Conservation (phyloP, 257 asterid genomes). For the Echites panduratus region DNA sequence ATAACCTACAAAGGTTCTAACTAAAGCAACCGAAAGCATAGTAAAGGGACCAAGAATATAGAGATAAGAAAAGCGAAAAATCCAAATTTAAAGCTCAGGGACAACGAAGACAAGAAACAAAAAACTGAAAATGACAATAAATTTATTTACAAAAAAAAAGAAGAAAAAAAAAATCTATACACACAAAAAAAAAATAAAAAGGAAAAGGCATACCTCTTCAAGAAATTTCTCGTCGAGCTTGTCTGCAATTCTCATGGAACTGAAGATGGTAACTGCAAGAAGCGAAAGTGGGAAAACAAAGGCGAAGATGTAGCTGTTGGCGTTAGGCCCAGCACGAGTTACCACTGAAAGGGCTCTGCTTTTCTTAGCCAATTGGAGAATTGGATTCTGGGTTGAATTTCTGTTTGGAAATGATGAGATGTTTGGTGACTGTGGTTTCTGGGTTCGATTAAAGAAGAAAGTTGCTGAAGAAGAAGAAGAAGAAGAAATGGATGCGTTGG, state of each 20-base stretch:
- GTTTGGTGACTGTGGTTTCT: not conserved
- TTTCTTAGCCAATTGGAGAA: constrained; percentile 14
- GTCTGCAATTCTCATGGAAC: constrained; percentile 53
- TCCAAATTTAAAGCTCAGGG: not conserved
- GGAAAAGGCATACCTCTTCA: constrained; percentile 53
- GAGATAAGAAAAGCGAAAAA: not conserved
- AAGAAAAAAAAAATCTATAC: not conserved
- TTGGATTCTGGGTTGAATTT: not conserved
- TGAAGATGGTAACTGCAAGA: constrained; percentile 51
- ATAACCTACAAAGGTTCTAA: not conserved
- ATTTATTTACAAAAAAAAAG: not conserved
- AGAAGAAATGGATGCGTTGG: constrained; percentile 1
- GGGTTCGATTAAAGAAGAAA: not conserved
- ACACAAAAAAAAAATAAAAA: not conserved
- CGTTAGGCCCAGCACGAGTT: constrained; percentile 53
- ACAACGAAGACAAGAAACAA: not conserved
- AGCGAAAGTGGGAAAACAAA: constrained; percentile 64
- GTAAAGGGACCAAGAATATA: not conserved
- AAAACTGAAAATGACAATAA: not conserved
- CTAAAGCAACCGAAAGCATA: not conserved
- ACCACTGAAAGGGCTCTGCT: constrained; percentile 44
- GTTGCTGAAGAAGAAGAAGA: constrained; percentile 8
- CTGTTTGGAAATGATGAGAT: constrained; percentile 2
- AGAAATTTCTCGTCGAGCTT: constrained; percentile 62
- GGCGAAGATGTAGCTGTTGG: constrained; percentile 54